A percentile compares a stretch with the other conserved stretches of the same genome.
These are phyloP conservation scores for Craspedostauros australis DNA, from an alignment of 108 stramenopile genomes.

Conservation along the genomic window DNA sequence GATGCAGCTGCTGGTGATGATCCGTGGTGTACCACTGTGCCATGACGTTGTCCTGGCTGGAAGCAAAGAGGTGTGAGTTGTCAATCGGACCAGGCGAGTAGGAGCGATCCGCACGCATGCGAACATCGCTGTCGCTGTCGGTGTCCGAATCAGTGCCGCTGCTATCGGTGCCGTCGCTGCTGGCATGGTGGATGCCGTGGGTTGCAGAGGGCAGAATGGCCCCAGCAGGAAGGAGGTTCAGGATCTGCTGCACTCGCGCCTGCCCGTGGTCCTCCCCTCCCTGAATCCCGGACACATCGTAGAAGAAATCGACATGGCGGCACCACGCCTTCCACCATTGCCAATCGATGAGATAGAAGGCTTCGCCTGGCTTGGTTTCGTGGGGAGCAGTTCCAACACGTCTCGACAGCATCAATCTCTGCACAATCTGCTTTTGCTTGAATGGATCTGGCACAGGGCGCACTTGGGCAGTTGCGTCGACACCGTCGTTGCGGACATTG, in stretches of 20 bases:
- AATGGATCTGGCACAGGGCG: background rate
- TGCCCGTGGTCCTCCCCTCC: background rate
- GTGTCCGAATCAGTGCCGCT: slow-evolving; percentile 5
- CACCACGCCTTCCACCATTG: slow-evolving; percentile 76
- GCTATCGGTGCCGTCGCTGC: background rate
- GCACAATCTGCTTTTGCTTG: slow-evolving; percentile 22
- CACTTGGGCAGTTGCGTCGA: no score
- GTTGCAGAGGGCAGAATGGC: slow-evolving; percentile 19
- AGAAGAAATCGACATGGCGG: slow-evolving; percentile 50
- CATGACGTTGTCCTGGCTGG: slow-evolving; percentile 7
- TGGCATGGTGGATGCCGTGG: slow-evolving; percentile 14
- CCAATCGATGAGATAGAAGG: slow-evolving; percentile 66
- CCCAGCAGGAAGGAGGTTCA: slow-evolving; percentile 15
- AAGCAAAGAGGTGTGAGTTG: slow-evolving; percentile 43
- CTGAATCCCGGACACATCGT: background rate
- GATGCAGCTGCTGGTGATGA: background rate
- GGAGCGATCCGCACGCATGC: slow-evolving; percentile 21
- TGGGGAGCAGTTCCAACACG: slow-evolving; percentile 6
- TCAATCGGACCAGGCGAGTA: slow-evolving; percentile 58
- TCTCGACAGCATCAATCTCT: slow-evolving; percentile 23
- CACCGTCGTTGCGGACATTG: no score
- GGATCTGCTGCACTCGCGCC: background rate
- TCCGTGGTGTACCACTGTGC: slow-evolving; percentile 24
- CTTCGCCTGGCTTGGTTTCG: slow-evolving; percentile 36
- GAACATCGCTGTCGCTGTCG: slow-evolving; percentile 19